phyloP scores from a whole-genome alignment of 139 green algal genomes.

The Chlorella sp. region DNA sequence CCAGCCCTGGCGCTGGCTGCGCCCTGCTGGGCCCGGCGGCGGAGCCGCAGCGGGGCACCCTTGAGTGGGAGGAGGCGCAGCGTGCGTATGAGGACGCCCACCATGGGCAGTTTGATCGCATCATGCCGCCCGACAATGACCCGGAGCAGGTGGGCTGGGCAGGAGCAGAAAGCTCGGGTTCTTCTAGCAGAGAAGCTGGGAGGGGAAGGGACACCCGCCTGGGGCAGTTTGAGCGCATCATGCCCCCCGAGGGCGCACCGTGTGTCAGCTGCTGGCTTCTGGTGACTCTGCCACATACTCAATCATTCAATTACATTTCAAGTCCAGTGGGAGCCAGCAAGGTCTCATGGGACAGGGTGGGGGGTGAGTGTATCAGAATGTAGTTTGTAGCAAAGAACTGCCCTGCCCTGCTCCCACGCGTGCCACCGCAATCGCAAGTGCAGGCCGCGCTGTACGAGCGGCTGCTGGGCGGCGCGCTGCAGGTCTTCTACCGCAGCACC shows the following conservation, averaged over 20 bases:
- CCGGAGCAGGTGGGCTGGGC: neutral
- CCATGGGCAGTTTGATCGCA: conserved; percentile 24
- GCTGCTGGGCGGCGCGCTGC: conserved; percentile 17
- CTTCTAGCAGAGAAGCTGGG: too few relatives aligned
- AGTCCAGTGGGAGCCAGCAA: too few relatives aligned
- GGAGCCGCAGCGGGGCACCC: neutral
- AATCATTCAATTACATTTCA: too few relatives aligned
- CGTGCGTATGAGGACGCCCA: conserved; percentile 29
- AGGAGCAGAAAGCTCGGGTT: too few relatives aligned
- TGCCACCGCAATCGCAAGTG: neutral
- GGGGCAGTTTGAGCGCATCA: neutral
- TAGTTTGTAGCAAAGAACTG: too few relatives aligned
- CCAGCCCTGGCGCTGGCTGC: neutral
- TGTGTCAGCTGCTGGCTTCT: neutral
- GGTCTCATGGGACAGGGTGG: too few relatives aligned
- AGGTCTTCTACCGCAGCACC: conserved; percentile 26
- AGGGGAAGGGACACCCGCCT: neutral
- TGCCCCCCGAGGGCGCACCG: too few relatives aligned
- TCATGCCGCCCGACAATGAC: conserved; percentile 18
- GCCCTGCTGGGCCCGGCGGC: neutral
- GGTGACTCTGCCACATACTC: too few relatives aligned
- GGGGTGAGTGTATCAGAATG: too few relatives aligned
- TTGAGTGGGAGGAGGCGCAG: conserved; percentile 13
- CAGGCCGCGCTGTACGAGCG: conserved; percentile 26
- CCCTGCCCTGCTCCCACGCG: neutral